Evolutionary conservation across 2,329 filamentous ascomycete genomes (phyloP), one percentile per base, ranked within the genome.

Genomic region (Camillea tinctor): DNA sequence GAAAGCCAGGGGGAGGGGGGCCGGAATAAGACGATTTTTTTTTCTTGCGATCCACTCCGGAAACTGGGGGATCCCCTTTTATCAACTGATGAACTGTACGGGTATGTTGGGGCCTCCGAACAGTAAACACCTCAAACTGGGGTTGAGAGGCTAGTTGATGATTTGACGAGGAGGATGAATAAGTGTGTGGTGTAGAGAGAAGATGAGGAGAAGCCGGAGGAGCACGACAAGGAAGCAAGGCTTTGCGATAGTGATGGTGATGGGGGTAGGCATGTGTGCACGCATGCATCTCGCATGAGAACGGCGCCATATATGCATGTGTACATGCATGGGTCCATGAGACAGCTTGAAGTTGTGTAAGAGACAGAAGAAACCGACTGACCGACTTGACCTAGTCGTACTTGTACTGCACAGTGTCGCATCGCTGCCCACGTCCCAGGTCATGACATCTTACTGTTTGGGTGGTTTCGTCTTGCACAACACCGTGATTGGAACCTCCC

Each of bases 251-350:
- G 36, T 11, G 4, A 40, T 44, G 36, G 26, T 49, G 49, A 50
- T 50, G 49, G 19, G n/a, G 49, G 7, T 50, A 19, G 19, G 26
- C 15, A 13, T 44, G 36, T 52, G 20, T 21, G 23, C 40, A n/a
- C 44, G 53, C 53, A 55, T 55, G 53, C 53, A 50, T 50, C 49
- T 21, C 49, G 60, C 64, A 64, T 61, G 49, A 50, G 64, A 64
- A 60, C 59, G 58, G 64, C 58, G 60, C 58, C 58, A 63, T 56
- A 60, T 60, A 57, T 50, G 49, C 49, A 22, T 24, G 30, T 19
- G 23, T 56, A 60, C 36, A 58, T 60, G 40, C 22, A n/a, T 44
- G 36, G 36, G 36, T 15, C 36, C 36, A 44, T 15, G 36, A 44
- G 36, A 44, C 36, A 44, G 36, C 36, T 44, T 44, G 36, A 44